Evolutionary conservation across 441 rosid species (phyloP).

Genomic region (Raphanus hybrid): DNA sequence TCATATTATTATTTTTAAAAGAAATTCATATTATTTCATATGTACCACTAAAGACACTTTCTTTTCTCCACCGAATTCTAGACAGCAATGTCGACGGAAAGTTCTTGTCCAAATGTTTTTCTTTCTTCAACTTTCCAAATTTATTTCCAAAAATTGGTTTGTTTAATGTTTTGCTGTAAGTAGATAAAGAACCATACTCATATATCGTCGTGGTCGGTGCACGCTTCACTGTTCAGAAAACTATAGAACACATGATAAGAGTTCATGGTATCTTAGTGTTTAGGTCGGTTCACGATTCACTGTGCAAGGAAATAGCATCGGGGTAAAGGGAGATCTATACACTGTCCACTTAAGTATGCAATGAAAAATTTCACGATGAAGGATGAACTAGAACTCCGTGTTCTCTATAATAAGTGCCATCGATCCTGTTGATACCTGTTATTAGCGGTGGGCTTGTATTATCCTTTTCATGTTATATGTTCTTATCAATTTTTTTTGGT

Average conservation of each 20-base stretch:
- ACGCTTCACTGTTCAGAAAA: constrained; percentile 21
- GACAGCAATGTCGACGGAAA: constrained; percentile 21
- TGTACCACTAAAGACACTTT: constrained; percentile 14
- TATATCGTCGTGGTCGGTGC: constrained; percentile 30
- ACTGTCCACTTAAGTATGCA: not conserved
- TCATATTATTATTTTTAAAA: not conserved
- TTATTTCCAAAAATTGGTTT: not conserved
- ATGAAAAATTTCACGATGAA: not conserved
- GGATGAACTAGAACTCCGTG: not conserved
- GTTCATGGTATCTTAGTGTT: constrained; percentile 11
- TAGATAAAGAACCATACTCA: constrained; percentile 1
- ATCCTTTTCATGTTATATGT: too few species aligned
- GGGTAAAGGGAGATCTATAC: not conserved
- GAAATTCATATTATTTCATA: constrained; percentile 2
- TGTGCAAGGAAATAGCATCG: not conserved
- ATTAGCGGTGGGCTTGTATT: too few species aligned
- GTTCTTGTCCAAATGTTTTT: constrained; percentile 7
- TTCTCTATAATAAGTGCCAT: not conserved
- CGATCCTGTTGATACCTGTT: too few species aligned
- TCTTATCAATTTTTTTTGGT: too few species aligned
- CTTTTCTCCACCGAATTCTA: constrained; percentile 30
- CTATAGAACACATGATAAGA: constrained; percentile 16
- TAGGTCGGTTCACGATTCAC: constrained; percentile 24
- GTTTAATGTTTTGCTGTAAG: not conserved
- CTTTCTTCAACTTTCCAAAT: not conserved